Base-by-base conservation (phyloP, 179 eudicot genomes). In the Nepenthes alata region DNA sequence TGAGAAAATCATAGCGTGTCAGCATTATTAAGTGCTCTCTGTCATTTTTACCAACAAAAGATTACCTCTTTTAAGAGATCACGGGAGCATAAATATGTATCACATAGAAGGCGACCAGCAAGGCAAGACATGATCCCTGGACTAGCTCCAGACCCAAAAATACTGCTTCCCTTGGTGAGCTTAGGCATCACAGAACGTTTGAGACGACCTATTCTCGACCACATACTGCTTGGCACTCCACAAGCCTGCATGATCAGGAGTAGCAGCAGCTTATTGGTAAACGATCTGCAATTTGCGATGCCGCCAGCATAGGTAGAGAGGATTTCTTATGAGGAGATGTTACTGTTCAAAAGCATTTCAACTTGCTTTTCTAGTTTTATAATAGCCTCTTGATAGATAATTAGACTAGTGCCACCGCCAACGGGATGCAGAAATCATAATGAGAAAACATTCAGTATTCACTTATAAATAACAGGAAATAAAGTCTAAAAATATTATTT, bases 151-250 rank as follows among this genome's bases (percentile, higher is more conserved):
- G 96, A 85, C 35, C 96, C 98, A 79, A 85, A 91, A 54, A 81
- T 58, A 16, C 76, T 62, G 74, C 77, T 85, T 64, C 88, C 89
- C 73, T 79, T 93, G 3, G 81, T 74, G 70, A 89, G 81, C 63
- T 78, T 89, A 68, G 98, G 98, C 96, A 89, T 86, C 39, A 57
- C 67, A 50, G 86, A 76, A 55, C 98, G 85, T 66, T 85, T 93
- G 51, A 93, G 96, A 58, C 98, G 96, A 41, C 98, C 98, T 70
- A 93, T 65, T 80, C 82, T 89, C 37, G 98, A 93, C 98, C 98
- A 93, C 82, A 77, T 80, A 67, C 61, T 77, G 75, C 83, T 81
- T 64, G 93, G 82, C 34, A 86, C 90, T 75, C 60, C 70, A 73
- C 93, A 86, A 36, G 84, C 88, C 98, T 93, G 85, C 75, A 85